Conservation (phyloP, 805 yeast genomes). For the Clavispora vitiphila region DNA sequence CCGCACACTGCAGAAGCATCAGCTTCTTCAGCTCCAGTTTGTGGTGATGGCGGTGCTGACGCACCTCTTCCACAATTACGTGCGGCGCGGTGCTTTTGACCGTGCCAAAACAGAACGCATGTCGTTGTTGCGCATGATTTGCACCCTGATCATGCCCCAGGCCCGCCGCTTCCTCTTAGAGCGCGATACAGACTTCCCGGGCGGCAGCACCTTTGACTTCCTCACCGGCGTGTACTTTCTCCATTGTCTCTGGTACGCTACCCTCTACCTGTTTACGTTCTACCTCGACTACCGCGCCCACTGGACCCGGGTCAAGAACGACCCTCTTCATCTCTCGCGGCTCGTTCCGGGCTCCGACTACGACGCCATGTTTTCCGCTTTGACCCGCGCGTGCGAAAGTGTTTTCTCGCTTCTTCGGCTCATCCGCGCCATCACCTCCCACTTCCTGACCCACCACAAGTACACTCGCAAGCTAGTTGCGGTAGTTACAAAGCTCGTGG, state of each 20-base stretch:
- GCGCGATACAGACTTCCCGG: not conserved
- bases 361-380: not conserved
- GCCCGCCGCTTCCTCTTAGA: not conserved
- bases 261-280: not conserved
- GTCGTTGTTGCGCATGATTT: not conserved
- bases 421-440: not conserved
- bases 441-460: not conserved
- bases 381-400: not conserved
- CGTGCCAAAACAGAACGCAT: not conserved
- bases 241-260: conserved; percentile 1
- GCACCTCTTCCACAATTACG: conserved; percentile 1
- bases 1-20: not conserved
- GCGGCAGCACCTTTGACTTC: conserved; percentile 1
- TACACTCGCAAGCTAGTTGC: not conserved
- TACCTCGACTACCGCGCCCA: conserved; percentile 1
- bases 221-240: not conserved
- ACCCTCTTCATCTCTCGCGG: not conserved
- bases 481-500: not conserved
- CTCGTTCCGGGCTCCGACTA: not conserved
- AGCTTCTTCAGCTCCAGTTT: not conserved
- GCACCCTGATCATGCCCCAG: not conserved
- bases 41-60: not conserved
- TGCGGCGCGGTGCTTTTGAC: not conserved
- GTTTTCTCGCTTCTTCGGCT: not conserved
- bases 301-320: not conserved